phyloP scores from a whole-genome alignment of 768 basidiomycete genomes.

The Myochromella boudieri region DNA sequence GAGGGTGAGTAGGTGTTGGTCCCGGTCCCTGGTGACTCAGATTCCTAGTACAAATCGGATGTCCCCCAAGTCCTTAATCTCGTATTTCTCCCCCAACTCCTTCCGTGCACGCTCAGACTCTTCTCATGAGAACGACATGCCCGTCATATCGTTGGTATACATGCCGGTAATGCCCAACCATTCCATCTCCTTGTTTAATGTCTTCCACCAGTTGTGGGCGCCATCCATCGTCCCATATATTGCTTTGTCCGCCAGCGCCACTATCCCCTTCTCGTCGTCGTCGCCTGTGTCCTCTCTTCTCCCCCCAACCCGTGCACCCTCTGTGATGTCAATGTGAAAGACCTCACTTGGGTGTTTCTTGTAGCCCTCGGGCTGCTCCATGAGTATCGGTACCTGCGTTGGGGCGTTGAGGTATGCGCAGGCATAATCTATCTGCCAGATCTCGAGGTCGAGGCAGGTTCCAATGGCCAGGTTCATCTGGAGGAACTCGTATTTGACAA shows the following conservation, averaged over 20 bases:
- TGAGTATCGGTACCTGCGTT: neutral
- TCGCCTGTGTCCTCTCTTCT: too few species aligned
- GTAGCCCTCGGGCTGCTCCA: slow-evolving; percentile 3
- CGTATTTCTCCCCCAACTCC: neutral
- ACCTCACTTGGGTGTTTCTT: too few species aligned
- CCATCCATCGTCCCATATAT: too few species aligned
- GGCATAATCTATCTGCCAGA: slow-evolving; percentile 33
- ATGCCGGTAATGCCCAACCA: neutral
- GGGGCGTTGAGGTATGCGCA: slow-evolving; percentile 28
- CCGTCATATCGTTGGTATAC: neutral
- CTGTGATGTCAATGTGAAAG: too few species aligned
- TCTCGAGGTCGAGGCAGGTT: slow-evolving; percentile 22
- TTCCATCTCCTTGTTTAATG: neutral
- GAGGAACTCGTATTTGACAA: slow-evolving; percentile 11
- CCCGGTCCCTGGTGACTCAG: neutral
- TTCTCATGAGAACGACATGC: neutral
- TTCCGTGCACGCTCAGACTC: neutral
- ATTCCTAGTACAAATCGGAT: neutral
- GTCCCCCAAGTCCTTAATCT: neutral
- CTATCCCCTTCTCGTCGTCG: too few species aligned
- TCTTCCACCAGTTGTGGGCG: too few species aligned
- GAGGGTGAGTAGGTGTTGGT: neutral
- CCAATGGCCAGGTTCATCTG: too few species aligned
- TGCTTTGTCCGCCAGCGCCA: too few species aligned
- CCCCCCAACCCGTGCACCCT: too few species aligned